These are phyloP conservation scores for Phytophthora ohioensis DNA, from an alignment of 352 stramenopile species.

Conservation along the genomic window DNA sequence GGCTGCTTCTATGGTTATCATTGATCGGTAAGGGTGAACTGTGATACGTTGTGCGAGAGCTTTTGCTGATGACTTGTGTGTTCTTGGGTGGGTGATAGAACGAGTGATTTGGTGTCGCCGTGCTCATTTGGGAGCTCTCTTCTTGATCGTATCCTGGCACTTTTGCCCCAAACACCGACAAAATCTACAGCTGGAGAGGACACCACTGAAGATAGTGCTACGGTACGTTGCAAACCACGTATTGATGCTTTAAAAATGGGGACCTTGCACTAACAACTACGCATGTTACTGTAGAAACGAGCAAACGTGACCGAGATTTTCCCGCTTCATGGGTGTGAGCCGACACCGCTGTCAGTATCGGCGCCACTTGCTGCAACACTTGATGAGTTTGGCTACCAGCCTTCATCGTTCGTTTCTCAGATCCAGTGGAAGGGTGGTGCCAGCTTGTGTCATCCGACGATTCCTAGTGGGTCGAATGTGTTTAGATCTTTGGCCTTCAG, in stretches of 20 bases:
- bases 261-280: constrained; percentile 1
- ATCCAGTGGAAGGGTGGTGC: constrained; percentile 77
- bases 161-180: constrained; percentile 64
- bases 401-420: constrained; percentile 69
- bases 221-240: constrained; percentile 17
- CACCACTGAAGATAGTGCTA: constrained; percentile 19
- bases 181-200: constrained; percentile 15
- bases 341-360: constrained; percentile 47
- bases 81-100: constrained; percentile 42
- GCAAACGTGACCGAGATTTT: constrained; percentile 75
- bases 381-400: constrained; percentile 29
- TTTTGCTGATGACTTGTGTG: neutral
- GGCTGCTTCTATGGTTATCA: constrained; percentile 63
- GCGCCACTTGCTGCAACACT: constrained; percentile 7
- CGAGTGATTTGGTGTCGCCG: constrained; percentile 66
- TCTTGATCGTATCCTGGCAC: constrained; percentile 70
- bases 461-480: constrained; percentile 50
- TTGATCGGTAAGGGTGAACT: constrained; percentile 63
- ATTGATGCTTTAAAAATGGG: neutral
- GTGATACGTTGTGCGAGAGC: neutral
- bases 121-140: constrained; percentile 74
- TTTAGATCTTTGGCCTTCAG: constrained; percentile 76
- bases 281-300: constrained; percentile 38
- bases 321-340: constrained; percentile 69
- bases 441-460: constrained; percentile 65